Evolutionary conservation across 202 grass and related monocot genomes (phyloP), one percentile per base, ranked within the genome.

Genomic region (Eragrostis tef): DNA sequence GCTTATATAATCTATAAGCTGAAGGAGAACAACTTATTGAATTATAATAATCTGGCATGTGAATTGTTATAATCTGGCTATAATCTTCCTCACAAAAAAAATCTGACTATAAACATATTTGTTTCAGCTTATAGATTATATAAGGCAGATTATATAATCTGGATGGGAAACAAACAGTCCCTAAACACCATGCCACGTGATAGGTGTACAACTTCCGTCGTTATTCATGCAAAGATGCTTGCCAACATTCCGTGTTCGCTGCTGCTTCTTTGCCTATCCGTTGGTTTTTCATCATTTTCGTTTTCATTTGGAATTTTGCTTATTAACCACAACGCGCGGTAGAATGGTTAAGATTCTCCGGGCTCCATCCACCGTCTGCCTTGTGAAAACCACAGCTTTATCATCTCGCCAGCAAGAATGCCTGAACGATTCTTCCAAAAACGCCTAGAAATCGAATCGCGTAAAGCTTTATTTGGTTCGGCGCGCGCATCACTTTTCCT

Each of bases 381-480:
- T 34, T 6, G 11, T 73, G 29, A 47, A 54, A 12, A 24, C 7
- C 71, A 22, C 14, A 16, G 7, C 25, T 66, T 34, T 64, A 13
- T 57, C 63, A 64, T 73, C 66, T 3, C 13, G 24, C 20, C 29
- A 27, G 21, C 72, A 47, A 87, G 70, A 54, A 82, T 44, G 63
- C 64, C 42, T 5, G 11, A 11, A 29, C 7, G 80, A 80, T 84
- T 79, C 70, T 41, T 80, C 24, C 13, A 17, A 70, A 54, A 64
- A 70, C 64, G 16, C 41, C 81, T 44, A 88, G 71, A 70, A 36
- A 81, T 3, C 0, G 87, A 85, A 89, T 85, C 87, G 21, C 70
- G 65, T 42, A 82, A 87, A 87, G 78, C 3, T 0, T 49, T 15
- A 0, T 0, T 24, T 26, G 3, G 54, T 43, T 46, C 11, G 39